These are phyloP conservation scores for Podaxis mareebaensis DNA, from an alignment of 768 basidiomycete species.

Conservation along the genomic window DNA sequence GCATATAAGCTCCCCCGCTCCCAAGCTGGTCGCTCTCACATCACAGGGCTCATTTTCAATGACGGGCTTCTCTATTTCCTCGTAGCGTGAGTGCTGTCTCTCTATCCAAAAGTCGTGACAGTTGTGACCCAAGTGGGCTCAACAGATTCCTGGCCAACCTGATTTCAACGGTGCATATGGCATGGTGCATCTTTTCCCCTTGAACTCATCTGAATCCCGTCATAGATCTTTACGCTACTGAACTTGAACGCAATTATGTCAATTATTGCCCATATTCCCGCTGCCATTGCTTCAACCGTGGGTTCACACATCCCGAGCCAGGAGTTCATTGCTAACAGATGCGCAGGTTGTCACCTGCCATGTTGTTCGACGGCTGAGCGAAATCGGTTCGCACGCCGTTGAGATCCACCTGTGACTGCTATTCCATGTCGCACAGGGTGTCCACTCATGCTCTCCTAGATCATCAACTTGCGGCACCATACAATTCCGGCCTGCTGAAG, in stretches of 20 bases:
- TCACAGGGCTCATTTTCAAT: constrained; percentile 66
- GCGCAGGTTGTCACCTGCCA: constrained; percentile 60
- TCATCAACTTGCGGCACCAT: too few relatives aligned
- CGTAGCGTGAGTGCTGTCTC: constrained; percentile 53
- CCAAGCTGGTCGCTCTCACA: constrained; percentile 47
- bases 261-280: constrained; percentile 72
- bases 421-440: too few relatives aligned
- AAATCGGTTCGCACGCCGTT: too few relatives aligned
- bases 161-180: constrained; percentile 55
- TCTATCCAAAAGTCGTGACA: background rate
- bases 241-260: constrained; percentile 72
- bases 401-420: too few relatives aligned
- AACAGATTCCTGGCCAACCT: constrained; percentile 66
- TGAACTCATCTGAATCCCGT: background rate
- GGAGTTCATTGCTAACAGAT: constrained; percentile 4
- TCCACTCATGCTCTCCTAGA: too few relatives aligned
- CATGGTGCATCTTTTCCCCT: background rate
- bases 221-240: constrained; percentile 59
- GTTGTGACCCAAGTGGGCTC: background rate
- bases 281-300: constrained; percentile 69
- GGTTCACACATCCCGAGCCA: constrained; percentile 21
- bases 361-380: constrained; percentile 59
- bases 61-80: constrained; percentile 74
- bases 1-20: constrained; percentile 58
- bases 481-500: too few relatives aligned